Evolutionary conservation across 129 eudicot species (phyloP).

Genomic region (Flaveria robusta): DNA sequence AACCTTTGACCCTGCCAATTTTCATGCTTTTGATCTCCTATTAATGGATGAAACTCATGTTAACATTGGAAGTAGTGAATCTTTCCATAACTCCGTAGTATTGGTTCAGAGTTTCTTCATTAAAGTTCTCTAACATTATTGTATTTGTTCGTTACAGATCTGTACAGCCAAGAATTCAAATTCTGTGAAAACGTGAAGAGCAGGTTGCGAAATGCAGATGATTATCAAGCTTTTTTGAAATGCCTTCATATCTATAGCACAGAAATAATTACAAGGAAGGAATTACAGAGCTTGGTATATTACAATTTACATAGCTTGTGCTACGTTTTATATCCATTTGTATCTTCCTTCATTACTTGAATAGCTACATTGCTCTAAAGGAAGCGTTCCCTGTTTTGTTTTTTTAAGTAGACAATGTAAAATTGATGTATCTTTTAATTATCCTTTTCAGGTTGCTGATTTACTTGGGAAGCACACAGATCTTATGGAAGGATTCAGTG

Average conservation of each 20-base stretch:
- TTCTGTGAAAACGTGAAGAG: conserved; percentile 96
- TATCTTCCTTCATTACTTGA: conserved; percentile 13
- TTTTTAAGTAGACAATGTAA: conserved; percentile 7
- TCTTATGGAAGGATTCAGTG: conserved; percentile 95
- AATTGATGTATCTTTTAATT: conserved; percentile 1
- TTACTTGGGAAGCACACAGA: conserved; percentile 87
- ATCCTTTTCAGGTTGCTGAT: conserved; percentile 76
- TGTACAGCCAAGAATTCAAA: conserved; percentile 79
- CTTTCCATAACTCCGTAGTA: background rate
- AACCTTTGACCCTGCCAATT: background rate
- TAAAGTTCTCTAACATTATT: background rate
- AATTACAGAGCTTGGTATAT: conserved; percentile 84
- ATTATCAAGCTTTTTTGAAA: conserved; percentile 96
- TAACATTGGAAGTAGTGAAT: conserved; percentile 2
- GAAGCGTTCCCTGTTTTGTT: conserved; percentile 4
- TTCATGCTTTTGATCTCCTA: conserved; percentile 3
- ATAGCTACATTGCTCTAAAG: background rate
- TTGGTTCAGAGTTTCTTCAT: conserved; percentile 3
- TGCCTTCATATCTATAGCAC: conserved; percentile 97
- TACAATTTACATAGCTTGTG: background rate
- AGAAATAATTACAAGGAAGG: conserved; percentile 89
- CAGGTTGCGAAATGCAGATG: conserved; percentile 74
- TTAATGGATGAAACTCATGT: background rate
- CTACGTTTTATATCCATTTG: conserved; percentile 8
- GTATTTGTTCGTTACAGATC: conserved; percentile 45